These are phyloP conservation scores for Nyctanthes arbortristis DNA, from an alignment of 257 asterid genomes.

Conservation along the genomic window DNA sequence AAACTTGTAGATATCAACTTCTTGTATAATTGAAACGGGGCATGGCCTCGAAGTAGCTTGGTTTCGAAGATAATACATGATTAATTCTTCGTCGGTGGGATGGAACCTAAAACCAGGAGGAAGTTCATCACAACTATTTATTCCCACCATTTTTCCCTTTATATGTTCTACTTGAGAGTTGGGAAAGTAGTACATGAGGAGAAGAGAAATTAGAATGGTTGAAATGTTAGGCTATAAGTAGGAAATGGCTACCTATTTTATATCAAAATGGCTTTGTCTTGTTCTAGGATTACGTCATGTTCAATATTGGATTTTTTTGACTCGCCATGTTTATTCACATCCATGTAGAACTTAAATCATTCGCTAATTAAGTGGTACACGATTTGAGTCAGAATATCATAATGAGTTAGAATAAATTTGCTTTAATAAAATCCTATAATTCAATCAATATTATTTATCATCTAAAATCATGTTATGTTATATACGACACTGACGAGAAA, in stretches of 20 bases:
- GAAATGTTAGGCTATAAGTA: conserved; percentile 73
- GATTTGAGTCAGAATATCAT: conserved; percentile 34
- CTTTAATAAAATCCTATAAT: no score
- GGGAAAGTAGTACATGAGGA: not conserved
- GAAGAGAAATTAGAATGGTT: conserved; percentile 34
- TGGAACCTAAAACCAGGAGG: conserved; percentile 95
- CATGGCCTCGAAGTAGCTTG: conserved; percentile 69
- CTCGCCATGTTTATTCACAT: conserved; percentile 15
- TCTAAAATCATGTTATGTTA: no score
- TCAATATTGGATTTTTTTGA: conserved; percentile 35
- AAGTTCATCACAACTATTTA: conserved; percentile 47
- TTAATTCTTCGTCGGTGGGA: conserved; percentile 87
- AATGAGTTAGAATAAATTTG: conserved; percentile 4
- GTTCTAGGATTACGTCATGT: conserved; percentile 30
- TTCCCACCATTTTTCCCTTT: conserved; percentile 57
- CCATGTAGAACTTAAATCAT: no score
- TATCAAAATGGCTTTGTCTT: conserved; percentile 45
- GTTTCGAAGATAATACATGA: conserved; percentile 66
- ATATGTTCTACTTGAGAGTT: no score
- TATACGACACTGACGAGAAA: no score
- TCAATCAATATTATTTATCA: conserved; percentile 9
- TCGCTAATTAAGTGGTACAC: conserved; percentile 6
- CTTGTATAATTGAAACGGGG: conserved; percentile 71
- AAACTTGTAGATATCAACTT: conserved; percentile 76
- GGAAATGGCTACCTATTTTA: conserved; percentile 47